Percentiles rank a stretch among this genome's conserved stretches.
These are phyloP conservation scores for Pisolithus thermaeus DNA, from an alignment of 1,284 basidiomycete species.

Conservation along the genomic window DNA sequence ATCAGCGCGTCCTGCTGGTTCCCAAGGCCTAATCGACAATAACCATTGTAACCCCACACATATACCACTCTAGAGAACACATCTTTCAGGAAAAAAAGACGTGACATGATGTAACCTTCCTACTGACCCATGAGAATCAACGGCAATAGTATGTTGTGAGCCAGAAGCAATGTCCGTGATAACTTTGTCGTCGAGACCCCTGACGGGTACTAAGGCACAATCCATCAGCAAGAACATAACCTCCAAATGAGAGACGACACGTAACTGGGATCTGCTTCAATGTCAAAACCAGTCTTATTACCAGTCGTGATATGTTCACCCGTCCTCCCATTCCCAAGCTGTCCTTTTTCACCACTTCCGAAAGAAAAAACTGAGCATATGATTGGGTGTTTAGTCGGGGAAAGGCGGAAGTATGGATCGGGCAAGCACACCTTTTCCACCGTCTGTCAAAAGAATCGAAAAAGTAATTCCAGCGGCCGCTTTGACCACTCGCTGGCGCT, in stretches of 20 bases:
- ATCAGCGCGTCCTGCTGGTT: constrained; percentile 78
- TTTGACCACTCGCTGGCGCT: constrained; percentile 60
- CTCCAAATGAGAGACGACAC: constrained; percentile 3
- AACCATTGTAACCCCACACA: constrained; percentile 84
- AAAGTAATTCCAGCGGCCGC: constrained; percentile 82
- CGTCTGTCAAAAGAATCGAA: constrained; percentile 74
- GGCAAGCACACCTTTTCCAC: constrained; percentile 57
- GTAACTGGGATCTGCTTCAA: constrained; percentile 70
- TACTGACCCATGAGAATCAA: constrained; percentile 68
- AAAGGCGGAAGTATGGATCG: not conserved
- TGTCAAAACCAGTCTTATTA: constrained; percentile 78
- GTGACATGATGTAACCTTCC: not conserved
- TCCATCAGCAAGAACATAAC: constrained; percentile 8
- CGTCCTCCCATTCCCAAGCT: constrained; percentile 86
- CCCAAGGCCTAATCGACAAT: constrained; percentile 77
- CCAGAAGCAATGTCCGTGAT: constrained; percentile 83
- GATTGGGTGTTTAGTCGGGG: constrained; percentile 5
- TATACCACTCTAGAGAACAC: constrained; percentile 50
- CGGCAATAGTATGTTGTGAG: constrained; percentile 79
- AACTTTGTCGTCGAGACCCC: constrained; percentile 65
- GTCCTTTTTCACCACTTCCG: constrained; percentile 90
- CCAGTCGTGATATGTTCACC: constrained; percentile 84
- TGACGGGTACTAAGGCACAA: constrained; percentile 53
- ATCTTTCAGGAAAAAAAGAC: constrained; percentile 6
- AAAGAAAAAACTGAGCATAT: constrained; percentile 67